Evolutionary conservation across 2,329 filamentous ascomycete species (phyloP).

Genomic region (Aspergillus hortae): DNA sequence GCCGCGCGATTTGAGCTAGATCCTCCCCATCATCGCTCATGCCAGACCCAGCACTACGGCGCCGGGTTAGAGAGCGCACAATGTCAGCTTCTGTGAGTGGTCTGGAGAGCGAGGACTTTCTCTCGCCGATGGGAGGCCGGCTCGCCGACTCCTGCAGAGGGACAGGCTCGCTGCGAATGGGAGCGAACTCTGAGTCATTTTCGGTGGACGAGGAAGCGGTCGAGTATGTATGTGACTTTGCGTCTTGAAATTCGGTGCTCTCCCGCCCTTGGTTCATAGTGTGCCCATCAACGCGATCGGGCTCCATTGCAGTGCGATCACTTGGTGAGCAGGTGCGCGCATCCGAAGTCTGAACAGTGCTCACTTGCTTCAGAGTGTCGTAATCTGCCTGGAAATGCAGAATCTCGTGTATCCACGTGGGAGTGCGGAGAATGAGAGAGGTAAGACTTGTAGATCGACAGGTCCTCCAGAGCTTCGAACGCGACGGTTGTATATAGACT

Average conservation of each 20-base stretch:
- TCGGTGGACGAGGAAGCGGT: not conserved
- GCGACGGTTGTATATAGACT: too few relatives aligned
- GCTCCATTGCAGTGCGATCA: not conserved
- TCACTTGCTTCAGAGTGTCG: not conserved
- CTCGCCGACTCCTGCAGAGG: not conserved
- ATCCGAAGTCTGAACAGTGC: not conserved
- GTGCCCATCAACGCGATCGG: not conserved
- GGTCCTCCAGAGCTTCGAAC: too few relatives aligned
- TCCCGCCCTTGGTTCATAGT: too few relatives aligned
- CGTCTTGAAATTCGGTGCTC: not conserved
- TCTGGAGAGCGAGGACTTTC: not conserved
- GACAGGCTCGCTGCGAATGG: not conserved
- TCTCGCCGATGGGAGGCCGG: not conserved
- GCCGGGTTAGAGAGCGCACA: conserved; percentile 21
- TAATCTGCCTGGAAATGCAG: too few relatives aligned
- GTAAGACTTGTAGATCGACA: too few relatives aligned
- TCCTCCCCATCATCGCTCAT: conserved; percentile 22
- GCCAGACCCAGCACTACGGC: conserved; percentile 21
- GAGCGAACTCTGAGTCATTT: not conserved
- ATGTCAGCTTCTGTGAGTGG: conserved; percentile 16
- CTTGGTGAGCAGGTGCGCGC: too few relatives aligned
- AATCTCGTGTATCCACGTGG: too few relatives aligned
- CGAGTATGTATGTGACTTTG: not conserved
- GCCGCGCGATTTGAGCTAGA: conserved; percentile 28
- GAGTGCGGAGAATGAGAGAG: too few relatives aligned